These are phyloP conservation scores for Strobilomyces dryophilus DNA, from an alignment of 768 basidiomycete species.

Conservation along the genomic window DNA sequence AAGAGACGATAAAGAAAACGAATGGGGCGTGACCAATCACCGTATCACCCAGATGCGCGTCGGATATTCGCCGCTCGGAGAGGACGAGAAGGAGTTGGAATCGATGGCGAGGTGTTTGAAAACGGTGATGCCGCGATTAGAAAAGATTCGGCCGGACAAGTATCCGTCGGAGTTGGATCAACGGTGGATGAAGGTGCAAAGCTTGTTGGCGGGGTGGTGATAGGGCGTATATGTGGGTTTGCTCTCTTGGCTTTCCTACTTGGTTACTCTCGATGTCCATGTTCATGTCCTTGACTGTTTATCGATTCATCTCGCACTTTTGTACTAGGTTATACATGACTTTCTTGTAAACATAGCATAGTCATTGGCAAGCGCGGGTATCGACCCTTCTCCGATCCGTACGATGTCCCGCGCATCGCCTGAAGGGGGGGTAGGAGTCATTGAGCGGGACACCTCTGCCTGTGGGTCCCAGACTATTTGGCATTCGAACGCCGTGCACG, in stretches of 20 bases:
- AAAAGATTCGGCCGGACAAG: constrained; percentile 13
- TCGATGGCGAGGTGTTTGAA: constrained; percentile 15
- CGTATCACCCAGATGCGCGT: constrained; percentile 15
- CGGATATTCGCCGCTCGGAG: constrained; percentile 23
- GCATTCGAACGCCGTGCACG: no score
- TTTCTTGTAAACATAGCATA: no score
- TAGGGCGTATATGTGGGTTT: background rate
- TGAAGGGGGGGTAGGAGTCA: no score
- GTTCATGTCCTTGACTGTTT: background rate
- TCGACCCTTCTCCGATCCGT: no score
- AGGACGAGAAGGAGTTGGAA: constrained; percentile 3
- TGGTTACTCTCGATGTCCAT: background rate
- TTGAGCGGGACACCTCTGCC: no score
- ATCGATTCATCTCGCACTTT: no score
- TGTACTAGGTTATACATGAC: no score
- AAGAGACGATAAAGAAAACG: background rate
- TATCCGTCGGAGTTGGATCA: constrained; percentile 11
- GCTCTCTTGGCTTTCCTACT: background rate
- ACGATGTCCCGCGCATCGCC: no score
- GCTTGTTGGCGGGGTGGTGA: constrained; percentile 5
- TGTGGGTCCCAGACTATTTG: no score
- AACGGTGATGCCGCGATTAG: constrained; percentile 22
- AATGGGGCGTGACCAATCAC: constrained; percentile 19
- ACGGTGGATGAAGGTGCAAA: constrained; percentile 13
- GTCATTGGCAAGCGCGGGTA: no score